Evolutionary conservation across 306 rosid genomes (phyloP).

Genomic region (Cyclanthera cordifolia): DNA sequence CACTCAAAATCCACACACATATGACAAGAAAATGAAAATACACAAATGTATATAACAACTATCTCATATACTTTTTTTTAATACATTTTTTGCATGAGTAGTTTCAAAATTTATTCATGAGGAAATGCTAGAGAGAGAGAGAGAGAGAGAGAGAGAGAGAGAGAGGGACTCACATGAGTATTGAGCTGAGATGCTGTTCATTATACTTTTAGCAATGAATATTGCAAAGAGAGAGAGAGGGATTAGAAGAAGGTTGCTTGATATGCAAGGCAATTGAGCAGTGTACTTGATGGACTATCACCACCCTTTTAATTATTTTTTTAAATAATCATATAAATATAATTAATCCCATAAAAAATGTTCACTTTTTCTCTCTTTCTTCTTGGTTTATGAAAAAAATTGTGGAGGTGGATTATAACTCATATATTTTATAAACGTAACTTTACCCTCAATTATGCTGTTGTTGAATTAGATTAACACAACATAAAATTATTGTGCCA

Average conservation of each 20-base stretch:
- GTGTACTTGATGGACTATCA: slow-evolving; percentile 82
- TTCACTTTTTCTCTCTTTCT: not conserved
- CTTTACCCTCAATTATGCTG: too few species aligned
- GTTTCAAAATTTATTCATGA: not conserved
- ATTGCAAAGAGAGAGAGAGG: slow-evolving; percentile 15
- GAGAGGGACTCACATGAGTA: slow-evolving; percentile 16
- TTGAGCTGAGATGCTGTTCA: slow-evolving; percentile 35
- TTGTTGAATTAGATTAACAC: too few species aligned
- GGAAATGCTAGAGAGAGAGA: not conserved
- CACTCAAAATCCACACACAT: too few species aligned
- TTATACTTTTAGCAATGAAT: slow-evolving; percentile 80
- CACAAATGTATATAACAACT: too few species aligned
- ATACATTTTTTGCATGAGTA: slow-evolving; percentile 1
- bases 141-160: slow-evolving; percentile 14
- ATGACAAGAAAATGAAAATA: too few species aligned
- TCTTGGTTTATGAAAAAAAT: too few species aligned
- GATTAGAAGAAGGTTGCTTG: slow-evolving; percentile 60
- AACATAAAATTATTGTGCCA: too few species aligned
- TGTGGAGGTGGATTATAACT: too few species aligned
- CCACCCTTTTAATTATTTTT: slow-evolving; percentile 38
- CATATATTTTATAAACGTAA: too few species aligned
- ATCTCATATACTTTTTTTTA: too few species aligned
- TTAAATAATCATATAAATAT: not conserved
- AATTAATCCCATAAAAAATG: slow-evolving; percentile 18
- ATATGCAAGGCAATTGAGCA: slow-evolving; percentile 71